phyloP scores from a whole-genome alignment of 208 protist species.

The Acanthamoeba comandoni region DNA sequence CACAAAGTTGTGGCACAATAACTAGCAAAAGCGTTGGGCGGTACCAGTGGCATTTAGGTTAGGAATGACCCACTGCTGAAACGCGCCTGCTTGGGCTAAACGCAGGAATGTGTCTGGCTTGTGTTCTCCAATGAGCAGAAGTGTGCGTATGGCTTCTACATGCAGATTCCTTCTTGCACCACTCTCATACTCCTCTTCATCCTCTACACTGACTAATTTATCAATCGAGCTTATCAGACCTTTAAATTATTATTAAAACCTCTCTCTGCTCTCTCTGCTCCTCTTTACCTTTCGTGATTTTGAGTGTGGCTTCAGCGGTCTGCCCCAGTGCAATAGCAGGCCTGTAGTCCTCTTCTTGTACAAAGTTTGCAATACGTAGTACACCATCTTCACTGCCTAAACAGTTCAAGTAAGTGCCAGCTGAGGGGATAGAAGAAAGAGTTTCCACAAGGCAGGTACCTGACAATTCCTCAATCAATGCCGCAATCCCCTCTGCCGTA shows the following conservation, averaged over 20 bases:
- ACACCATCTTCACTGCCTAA: no score
- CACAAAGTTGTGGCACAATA: background rate
- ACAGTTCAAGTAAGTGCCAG: no score
- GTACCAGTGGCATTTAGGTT: background rate
- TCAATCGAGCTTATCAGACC: no score
- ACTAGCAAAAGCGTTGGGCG: no score
- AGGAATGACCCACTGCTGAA: constrained; percentile 1
- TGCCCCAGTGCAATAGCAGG: no score
- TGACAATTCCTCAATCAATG: background rate
- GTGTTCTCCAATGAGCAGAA: constrained; percentile 24
- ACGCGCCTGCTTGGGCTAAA: background rate
- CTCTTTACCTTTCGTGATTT: background rate
- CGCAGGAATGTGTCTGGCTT: background rate
- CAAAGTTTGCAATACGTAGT: no score
- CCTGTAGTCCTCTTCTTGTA: no score
- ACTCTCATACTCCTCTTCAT: background rate
- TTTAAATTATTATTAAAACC: background rate
- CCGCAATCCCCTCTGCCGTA: background rate
- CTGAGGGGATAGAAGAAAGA: no score
- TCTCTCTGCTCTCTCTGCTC: background rate
- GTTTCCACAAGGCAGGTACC: no score
- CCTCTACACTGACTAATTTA: background rate
- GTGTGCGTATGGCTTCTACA: background rate
- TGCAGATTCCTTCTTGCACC: background rate
- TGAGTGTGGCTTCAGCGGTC: background rate